Percentiles rank a stretch among this genome's conserved stretches.
Conservation (phyloP, 768 basidiomycete genomes). For the Pleurotus giganteus region DNA sequence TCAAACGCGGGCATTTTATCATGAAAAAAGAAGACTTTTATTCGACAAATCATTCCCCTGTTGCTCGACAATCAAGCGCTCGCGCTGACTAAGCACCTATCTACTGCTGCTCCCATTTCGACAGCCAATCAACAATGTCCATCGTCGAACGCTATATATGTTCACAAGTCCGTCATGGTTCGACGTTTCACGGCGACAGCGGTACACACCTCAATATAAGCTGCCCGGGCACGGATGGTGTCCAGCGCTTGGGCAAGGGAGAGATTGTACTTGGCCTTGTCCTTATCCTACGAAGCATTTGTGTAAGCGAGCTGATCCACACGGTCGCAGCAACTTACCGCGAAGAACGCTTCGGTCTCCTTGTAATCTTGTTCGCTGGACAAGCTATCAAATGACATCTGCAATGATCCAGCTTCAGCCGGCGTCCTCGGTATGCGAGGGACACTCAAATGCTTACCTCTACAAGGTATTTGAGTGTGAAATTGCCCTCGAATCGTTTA, state of each 20-base stretch:
- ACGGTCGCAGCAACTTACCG: conserved; percentile 38
- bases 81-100: conserved; percentile 3
- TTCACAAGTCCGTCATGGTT: conserved; percentile 1
- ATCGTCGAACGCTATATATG: conserved; percentile 49
- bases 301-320: conserved; percentile 5
- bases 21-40: conserved; percentile 12
- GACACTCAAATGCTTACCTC: conserved; percentile 36
- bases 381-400: conserved; percentile 43
- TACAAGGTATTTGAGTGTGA: conserved; percentile 51
- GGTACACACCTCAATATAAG: conserved; percentile 57
- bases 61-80: neutral
- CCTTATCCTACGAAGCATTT: conserved; percentile 46
- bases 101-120: conserved; percentile 24
- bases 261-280: conserved; percentile 67
- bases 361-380: conserved; percentile 69
- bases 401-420: conserved; percentile 4
- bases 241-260: conserved; percentile 69
- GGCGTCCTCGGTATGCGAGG: neutral
- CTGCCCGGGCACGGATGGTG: conserved; percentile 54
- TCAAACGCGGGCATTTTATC: conserved; percentile 70
- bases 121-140: conserved; percentile 58
- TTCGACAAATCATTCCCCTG: neutral
- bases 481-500: conserved; percentile 72
- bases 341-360: conserved; percentile 69
- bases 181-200: neutral